These are phyloP conservation scores for Infundibulicybe gibba DNA, from an alignment of 768 basidiomycete genomes.

Conservation along the genomic window DNA sequence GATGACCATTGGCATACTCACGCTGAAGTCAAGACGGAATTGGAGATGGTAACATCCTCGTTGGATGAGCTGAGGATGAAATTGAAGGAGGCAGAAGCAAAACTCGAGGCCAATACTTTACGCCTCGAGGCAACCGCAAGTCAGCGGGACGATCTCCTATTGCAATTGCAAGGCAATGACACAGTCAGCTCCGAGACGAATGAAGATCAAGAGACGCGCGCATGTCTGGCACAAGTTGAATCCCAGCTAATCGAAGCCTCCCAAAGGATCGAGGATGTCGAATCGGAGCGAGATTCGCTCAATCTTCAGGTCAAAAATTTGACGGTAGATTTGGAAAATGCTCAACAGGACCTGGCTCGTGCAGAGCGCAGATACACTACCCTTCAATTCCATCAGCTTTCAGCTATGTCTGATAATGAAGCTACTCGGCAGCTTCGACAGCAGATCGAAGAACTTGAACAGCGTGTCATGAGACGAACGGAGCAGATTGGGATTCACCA, in stretches of 20 bases:
- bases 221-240: constrained; percentile 36
- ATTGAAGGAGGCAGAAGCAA: constrained; percentile 25
- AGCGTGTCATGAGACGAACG: constrained; percentile 58
- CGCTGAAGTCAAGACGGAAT: constrained; percentile 7
- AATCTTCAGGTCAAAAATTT: constrained; percentile 62
- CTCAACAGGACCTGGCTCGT: constrained; percentile 49
- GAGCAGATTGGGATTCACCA: constrained; percentile 78
- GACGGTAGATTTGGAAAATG: constrained; percentile 49
- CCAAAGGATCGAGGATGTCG: constrained; percentile 48
- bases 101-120: constrained; percentile 26
- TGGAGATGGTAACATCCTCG: constrained; percentile 14
- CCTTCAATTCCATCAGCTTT: constrained; percentile 66
- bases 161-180: constrained; percentile 26
- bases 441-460: constrained; percentile 69
- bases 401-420: constrained; percentile 54
- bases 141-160: constrained; percentile 32
- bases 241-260: constrained; percentile 40
- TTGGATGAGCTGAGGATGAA: constrained; percentile 15
- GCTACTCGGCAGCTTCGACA: constrained; percentile 51
- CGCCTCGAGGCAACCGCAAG: constrained; percentile 32
- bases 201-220: constrained; percentile 32
- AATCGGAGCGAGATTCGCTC: constrained; percentile 65
- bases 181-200: constrained; percentile 24
- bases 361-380: constrained; percentile 58
- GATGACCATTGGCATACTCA: constrained; percentile 4